These are phyloP conservation scores for Solanum boliviense DNA, from an alignment of 257 asterid species.

Conservation along the genomic window DNA sequence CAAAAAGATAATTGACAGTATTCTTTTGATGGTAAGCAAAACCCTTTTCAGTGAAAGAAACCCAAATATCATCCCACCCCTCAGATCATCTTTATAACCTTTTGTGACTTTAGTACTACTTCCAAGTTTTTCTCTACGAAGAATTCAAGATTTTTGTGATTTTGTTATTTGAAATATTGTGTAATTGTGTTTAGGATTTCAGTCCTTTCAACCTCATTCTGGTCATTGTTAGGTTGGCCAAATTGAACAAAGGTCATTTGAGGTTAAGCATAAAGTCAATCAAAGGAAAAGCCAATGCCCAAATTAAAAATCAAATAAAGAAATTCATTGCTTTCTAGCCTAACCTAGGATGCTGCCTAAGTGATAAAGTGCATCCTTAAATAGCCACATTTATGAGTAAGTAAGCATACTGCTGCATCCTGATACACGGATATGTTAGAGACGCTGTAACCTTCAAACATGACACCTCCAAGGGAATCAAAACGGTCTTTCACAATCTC, in stretches of 20 bases:
- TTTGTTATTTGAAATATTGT: not conserved
- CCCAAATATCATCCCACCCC: not conserved
- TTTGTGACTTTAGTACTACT: not conserved
- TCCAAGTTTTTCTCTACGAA: not conserved
- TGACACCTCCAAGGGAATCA: constrained; percentile 67
- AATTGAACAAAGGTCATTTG: not conserved
- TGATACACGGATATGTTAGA: constrained; percentile 52
- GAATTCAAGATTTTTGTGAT: not conserved
- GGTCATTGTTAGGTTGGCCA: not conserved
- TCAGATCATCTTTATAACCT: not conserved
- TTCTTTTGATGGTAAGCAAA: not conserved
- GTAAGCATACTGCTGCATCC: constrained; percentile 76
- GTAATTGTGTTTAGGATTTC: not conserved
- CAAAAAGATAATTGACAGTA: not conserved
- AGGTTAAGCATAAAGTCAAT: not conserved
- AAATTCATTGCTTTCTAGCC: not conserved
- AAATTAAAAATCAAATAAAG: not conserved
- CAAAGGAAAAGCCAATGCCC: not conserved
- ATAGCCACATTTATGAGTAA: constrained; percentile 1
- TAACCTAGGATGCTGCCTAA: not conserved
- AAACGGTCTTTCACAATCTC: constrained; percentile 66
- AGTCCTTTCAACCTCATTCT: not conserved
- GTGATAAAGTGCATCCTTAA: not conserved
- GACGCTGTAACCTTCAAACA: constrained; percentile 66
- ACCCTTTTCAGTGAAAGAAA: not conserved